Evolutionary conservation across 1,284 basidiomycete genomes (phyloP), one percentile per base, ranked within the genome.

Genomic region (Moesziomyces parantarcticus): DNA sequence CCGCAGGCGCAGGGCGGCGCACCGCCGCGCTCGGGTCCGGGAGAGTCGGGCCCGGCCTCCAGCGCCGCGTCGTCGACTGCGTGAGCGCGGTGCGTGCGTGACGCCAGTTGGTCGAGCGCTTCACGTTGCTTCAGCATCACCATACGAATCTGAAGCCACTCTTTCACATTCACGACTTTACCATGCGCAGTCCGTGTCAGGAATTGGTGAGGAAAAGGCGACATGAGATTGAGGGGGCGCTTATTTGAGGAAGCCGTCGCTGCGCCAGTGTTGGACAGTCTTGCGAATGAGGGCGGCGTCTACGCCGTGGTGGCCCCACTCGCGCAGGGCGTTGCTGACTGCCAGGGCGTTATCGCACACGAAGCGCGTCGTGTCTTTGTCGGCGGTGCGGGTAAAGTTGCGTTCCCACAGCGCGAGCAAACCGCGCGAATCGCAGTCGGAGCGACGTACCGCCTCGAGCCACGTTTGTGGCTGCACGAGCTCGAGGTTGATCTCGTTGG

Each of bases 401-500:
- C 51, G 55, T 43, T 59, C 51, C 69, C 69, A 72, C 14, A 67
- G 36, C 7, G 42, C 22, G 7, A 72, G 59, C 20, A 72, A 22
- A 22, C 69, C 69, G 36, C 69, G 32, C 47, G 66, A 48, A 39
- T 72, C 63, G 29, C 43, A 10, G 21, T 56, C 48, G 11, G 54
- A 50, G 46, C 79, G 78, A 0, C 83, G 83, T 23, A 90, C 77
- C 0, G 78, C 76, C 29, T 85, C 80, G n/a, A 89, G 79, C 88
- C 90, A 79, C 85, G 87, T 62, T 82, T 84, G 49, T 88, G 89
- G 60, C 87, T 91, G 87, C 26, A 92, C 90, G 40, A 90, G 87
- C 76, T 93, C 89, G 71, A 95, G 88, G 23, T 82, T 88, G 79
- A 93, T 90, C 10, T 90, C 91, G 50, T 87, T 86, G 10, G 88